Base-by-base conservation (phyloP, 1,284 basidiomycete genomes). In the Cystobasidium pallidum region DNA sequence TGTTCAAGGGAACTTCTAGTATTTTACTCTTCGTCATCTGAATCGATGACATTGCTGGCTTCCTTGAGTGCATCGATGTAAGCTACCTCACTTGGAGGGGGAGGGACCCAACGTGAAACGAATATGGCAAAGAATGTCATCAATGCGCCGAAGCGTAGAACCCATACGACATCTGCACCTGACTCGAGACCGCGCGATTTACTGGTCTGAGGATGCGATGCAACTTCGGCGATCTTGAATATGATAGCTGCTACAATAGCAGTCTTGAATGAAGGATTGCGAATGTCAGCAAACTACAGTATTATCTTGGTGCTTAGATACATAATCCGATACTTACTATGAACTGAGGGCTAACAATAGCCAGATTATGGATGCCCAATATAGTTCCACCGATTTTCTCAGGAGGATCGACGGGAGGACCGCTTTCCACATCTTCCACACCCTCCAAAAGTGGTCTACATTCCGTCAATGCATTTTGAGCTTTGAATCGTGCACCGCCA, bases 241-340 rank as follows among this genome's bases (percentile, higher is more conserved):
- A 83, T 81, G 47, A 80, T 59, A 2, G 79, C 75, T 4, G 80
- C 76, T 19, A 82, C 75, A 39, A 82, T 68, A 10, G 81, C 79
- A 15, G 80, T 77, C 59, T 65, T n/a, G 43, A 4, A 39, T 21
- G 52, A 24, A 55, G 51, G 21, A 21, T 32, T 11, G 8, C 28
- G 41, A 34, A 47, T 11, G 15, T 36, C 32, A 57, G 32, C 2
- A 61, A 59, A 11, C n/a, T 7, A 39, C 6, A 39, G 7, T 39
- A 7, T 59, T 15, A n/a, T 13, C 45, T 47, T 15, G 45, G 6
- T 8, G 6, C 45, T 19, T 19, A 30, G 11, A 49, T 62, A 13
- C 13, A 58, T 11, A 26, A 28, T 13, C 19, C 17, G 43, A 43
- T 17, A 36, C 59, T 51, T 32, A 78, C 75, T 49, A 79, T 58